Percentiles rank a stretch among this genome's conserved stretches.
Conservation (phyloP, 2,329 filamentous ascomycete genomes). For the Plectosphaerella plurivora region DNA sequence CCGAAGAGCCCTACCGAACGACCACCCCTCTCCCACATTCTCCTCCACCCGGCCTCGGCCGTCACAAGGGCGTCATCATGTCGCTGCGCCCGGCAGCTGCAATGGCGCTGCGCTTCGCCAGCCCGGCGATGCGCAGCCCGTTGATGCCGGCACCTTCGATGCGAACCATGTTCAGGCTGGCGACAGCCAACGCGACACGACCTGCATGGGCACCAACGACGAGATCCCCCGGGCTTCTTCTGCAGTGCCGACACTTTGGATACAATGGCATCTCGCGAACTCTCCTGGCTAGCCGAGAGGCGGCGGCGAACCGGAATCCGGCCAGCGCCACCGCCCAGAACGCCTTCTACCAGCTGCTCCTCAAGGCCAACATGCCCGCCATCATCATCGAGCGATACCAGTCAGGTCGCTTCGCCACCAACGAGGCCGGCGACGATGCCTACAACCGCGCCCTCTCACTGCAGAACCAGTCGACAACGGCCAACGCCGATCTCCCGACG, state of each 20-base stretch:
- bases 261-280: conserved; percentile 49
- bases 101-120: conserved; percentile 10
- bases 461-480: conserved; percentile 18
- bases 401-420: conserved; percentile 79
- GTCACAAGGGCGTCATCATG: conserved; percentile 7
- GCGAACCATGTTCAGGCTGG: conserved; percentile 10
- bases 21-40: not conserved
- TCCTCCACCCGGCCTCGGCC: not conserved
- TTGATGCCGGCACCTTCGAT: conserved; percentile 10
- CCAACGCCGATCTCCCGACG: conserved; percentile 7
- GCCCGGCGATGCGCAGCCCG: conserved; percentile 8
- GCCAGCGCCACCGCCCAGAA: conserved; percentile 84
- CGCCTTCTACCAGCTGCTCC: conserved; percentile 85
- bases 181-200: conserved; percentile 1
- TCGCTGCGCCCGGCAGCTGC: conserved; percentile 10
- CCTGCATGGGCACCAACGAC: not conserved
- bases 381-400: conserved; percentile 90
- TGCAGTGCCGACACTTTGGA: conserved; percentile 32
- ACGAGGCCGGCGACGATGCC: conserved; percentile 68
- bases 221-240: conserved; percentile 9
- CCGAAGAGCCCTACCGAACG: not conserved
- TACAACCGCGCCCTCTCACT: conserved; percentile 69
- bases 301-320: conserved; percentile 89
- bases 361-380: conserved; percentile 88
- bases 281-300: conserved; percentile 79